These are phyloP conservation scores for Tirmania nivea DNA, from an alignment of 495 filamentous ascomycete genomes.

Conservation along the genomic window DNA sequence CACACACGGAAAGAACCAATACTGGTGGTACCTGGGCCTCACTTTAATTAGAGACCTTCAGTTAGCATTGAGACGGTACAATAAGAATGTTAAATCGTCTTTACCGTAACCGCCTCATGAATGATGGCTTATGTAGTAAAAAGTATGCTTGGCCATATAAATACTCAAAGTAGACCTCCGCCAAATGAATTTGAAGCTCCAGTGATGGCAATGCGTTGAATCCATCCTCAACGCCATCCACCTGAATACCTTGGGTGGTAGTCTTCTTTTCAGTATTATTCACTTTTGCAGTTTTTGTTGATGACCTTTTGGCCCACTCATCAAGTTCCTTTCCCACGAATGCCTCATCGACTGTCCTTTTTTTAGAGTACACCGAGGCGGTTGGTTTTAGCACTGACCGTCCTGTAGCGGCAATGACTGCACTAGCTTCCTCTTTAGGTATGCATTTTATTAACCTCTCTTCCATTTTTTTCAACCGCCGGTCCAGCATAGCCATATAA, in stretches of 20 bases:
- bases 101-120: conserved; percentile 62
- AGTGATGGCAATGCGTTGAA: conserved; percentile 63
- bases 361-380: conserved; percentile 44
- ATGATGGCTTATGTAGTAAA: conserved; percentile 90
- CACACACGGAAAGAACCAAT: conserved; percentile 74
- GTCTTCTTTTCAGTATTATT: conserved; percentile 4
- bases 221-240: conserved; percentile 26
- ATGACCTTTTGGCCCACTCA: conserved; percentile 47
- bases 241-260: background rate
- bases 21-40: conserved; percentile 51
- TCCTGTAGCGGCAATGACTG: conserved; percentile 27
- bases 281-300: conserved; percentile 22
- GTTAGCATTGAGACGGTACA: background rate
- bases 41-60: conserved; percentile 15
- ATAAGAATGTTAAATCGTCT: conserved; percentile 5
- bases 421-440: conserved; percentile 52
- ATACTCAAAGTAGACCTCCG: conserved; percentile 89
- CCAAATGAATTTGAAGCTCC: conserved; percentile 82
- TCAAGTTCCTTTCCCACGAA: conserved; percentile 58
- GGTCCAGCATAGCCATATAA: conserved; percentile 98
- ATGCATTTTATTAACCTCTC: conserved; percentile 92
- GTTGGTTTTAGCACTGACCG: conserved; percentile 64
- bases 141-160: conserved; percentile 91
- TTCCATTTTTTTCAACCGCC: conserved; percentile 83
- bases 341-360: conserved; percentile 69